Percentiles rank a stretch among this genome's conserved stretches.
These are phyloP conservation scores for Xylaria sp. DNA, from an alignment of 2,329 filamentous ascomycete species.

Conservation along the genomic window DNA sequence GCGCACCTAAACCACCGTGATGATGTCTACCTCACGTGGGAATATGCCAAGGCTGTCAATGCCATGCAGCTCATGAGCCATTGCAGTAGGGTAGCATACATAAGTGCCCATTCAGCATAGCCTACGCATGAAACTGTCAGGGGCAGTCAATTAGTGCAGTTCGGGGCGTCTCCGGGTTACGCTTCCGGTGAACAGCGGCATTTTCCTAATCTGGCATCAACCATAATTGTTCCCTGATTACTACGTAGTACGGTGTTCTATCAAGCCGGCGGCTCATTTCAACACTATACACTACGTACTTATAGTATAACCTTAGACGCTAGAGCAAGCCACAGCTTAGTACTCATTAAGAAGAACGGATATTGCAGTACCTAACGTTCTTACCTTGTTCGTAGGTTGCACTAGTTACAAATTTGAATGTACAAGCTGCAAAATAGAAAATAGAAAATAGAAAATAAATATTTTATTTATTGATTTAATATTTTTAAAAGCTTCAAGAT, in stretches of 20 bases:
- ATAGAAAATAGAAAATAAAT: not conserved
- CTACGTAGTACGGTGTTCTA: slow-evolving; percentile 10
- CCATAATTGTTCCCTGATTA: slow-evolving; percentile 20
- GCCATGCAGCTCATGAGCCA: slow-evolving; percentile 11
- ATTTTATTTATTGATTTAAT: slow-evolving; percentile 10
- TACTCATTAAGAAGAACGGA: slow-evolving; percentile 15
- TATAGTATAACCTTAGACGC: slow-evolving; percentile 4
- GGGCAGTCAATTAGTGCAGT: slow-evolving; percentile 18
- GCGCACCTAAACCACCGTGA: not conserved
- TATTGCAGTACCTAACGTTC: slow-evolving; percentile 6
- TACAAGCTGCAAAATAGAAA: not conserved
- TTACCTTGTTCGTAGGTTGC: slow-evolving; percentile 1
- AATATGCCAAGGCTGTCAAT: slow-evolving; percentile 25
- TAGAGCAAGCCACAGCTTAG: slow-evolving; percentile 29
- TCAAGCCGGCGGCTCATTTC: slow-evolving; percentile 11
- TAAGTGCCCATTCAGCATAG: not conserved
- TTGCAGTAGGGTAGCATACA: not conserved
- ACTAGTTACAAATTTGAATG: not conserved
- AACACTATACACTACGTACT: not conserved
- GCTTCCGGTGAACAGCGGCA: slow-evolving; percentile 28
- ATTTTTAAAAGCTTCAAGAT: not conserved
- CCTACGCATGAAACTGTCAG: slow-evolving; percentile 25
- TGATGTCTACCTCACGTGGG: not conserved
- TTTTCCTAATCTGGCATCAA: slow-evolving; percentile 18
- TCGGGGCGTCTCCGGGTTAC: slow-evolving; percentile 13